A percentile compares a stretch with the other conserved stretches of the same genome.
These are phyloP conservation scores for Nemania diffusa DNA, from an alignment of 2,329 filamentous ascomycete species.

Conservation along the genomic window DNA sequence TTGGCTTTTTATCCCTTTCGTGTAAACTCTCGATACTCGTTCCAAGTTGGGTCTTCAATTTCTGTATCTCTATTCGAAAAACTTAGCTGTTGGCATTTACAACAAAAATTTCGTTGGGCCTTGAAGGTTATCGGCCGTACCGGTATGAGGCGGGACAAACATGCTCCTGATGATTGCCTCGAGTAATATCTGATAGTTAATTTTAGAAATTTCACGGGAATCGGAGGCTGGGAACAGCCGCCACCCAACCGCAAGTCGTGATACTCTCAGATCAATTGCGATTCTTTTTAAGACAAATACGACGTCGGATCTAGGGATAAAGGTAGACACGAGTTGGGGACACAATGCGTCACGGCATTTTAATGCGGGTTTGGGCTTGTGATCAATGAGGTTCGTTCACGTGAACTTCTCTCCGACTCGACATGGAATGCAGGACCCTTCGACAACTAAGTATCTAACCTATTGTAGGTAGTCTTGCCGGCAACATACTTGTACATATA, in stretches of 20 bases:
- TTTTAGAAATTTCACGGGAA: not conserved
- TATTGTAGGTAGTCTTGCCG: not conserved
- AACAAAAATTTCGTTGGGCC: not conserved
- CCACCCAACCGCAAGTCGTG: not conserved
- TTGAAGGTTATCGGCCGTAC: not conserved
- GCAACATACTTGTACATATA: too few species aligned
- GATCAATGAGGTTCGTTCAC: conserved; percentile 13
- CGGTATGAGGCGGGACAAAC: not conserved
- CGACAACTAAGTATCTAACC: too few species aligned
- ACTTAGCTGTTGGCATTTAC: too few species aligned
- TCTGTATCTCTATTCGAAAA: too few species aligned
- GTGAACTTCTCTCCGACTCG: conserved; percentile 43
- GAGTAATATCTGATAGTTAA: not conserved
- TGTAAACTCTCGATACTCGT: too few species aligned
- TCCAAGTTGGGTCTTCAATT: too few species aligned
- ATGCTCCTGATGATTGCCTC: not conserved
- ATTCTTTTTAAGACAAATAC: conserved; percentile 2
- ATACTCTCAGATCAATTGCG: not conserved
- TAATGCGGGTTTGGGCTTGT: conserved; percentile 45
- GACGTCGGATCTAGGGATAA: not conserved
- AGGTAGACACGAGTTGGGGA: not conserved
- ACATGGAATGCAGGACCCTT: conserved; percentile 33
- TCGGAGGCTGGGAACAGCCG: not conserved
- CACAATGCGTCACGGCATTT: not conserved
- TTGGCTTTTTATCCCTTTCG: too few species aligned